Percentiles rank a stretch among this genome's conserved stretches.
These are phyloP conservation scores for Alternaria panax DNA, from an alignment of 2,329 filamentous ascomycete genomes.

Conservation along the genomic window DNA sequence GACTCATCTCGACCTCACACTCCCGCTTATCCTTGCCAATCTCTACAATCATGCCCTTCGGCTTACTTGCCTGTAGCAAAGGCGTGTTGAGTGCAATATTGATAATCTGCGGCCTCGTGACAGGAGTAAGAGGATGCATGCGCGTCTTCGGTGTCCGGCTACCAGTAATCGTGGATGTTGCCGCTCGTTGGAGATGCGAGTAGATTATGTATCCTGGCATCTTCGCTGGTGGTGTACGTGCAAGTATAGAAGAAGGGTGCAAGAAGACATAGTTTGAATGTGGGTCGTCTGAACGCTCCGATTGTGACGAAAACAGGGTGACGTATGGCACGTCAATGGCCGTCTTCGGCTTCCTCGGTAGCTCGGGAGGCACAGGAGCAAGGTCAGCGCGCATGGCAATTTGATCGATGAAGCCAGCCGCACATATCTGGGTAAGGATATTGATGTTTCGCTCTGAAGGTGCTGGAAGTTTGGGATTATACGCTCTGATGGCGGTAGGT, in stretches of 20 bases:
- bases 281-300: conserved; percentile 52
- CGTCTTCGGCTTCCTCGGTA: conserved; percentile 72
- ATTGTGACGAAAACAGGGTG: conserved; percentile 75
- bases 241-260: conserved; percentile 83
- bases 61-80: conserved; percentile 84
- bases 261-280: conserved; percentile 78
- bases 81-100: conserved; percentile 85
- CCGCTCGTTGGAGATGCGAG: conserved; percentile 77
- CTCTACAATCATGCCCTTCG: conserved; percentile 77
- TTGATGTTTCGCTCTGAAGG: conserved; percentile 71
- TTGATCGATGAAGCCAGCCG: conserved; percentile 92
- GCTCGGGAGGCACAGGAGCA: conserved; percentile 68
- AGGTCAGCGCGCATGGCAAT: conserved; percentile 90
- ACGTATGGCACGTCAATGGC: conserved; percentile 93
- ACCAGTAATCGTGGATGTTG: conserved; percentile 54
- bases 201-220: conserved; percentile 91
- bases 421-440: conserved; percentile 87
- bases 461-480: conserved; percentile 62
- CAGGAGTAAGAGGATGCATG: conserved; percentile 85
- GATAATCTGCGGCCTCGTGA: conserved; percentile 77
- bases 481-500: conserved; percentile 53
- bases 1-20: conserved; percentile 81
- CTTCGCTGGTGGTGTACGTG: conserved; percentile 58
- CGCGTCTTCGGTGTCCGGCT: conserved; percentile 67
- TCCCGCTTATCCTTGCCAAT: conserved; percentile 66